Evolutionary conservation across 352 stramenopile genomes (phyloP).

Genomic region (Globisporangium paddicum): DNA sequence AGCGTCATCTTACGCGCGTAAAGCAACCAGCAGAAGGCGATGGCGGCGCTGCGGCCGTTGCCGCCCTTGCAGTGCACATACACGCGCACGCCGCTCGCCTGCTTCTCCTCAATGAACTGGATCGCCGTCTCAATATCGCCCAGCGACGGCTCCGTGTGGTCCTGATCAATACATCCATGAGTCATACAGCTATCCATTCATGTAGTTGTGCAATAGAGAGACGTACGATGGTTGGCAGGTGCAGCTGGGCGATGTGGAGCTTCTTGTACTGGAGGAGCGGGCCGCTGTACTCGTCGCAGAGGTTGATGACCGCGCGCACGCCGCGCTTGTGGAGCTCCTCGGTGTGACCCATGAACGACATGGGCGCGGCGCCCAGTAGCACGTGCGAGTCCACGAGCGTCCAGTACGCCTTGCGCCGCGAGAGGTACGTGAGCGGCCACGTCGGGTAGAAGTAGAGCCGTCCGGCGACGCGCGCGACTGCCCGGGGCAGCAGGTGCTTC

Average conservation of each 20-base stretch:
- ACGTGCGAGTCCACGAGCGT: conserved; percentile 92
- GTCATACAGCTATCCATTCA: too few relatives aligned
- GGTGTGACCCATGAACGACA: conserved; percentile 87
- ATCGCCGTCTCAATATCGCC: conserved; percentile 69
- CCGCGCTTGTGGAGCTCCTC: conserved; percentile 69
- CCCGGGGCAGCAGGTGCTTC: conserved; percentile 79
- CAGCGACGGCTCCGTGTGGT: conserved; percentile 81
- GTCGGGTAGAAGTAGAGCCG: conserved; percentile 91
- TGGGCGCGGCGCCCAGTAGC: conserved; percentile 88
- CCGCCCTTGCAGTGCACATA: conserved; percentile 97
- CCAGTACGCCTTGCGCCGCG: conserved; percentile 86
- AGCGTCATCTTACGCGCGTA: conserved; percentile 64
- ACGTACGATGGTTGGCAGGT: conserved; percentile 88
- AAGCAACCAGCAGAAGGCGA: conserved; percentile 91
- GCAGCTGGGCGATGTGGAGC: conserved; percentile 86
- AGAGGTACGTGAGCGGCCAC: conserved; percentile 89
- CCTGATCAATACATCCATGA: conserved; percentile 20
- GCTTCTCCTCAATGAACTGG: conserved; percentile 88
- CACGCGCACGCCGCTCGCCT: conserved; percentile 80
- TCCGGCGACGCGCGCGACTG: conserved; percentile 72
- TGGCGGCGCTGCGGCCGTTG: conserved; percentile 90
- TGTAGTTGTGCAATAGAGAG: too few relatives aligned
- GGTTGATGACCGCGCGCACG: conserved; percentile 92
- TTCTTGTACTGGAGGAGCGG: conserved; percentile 85
- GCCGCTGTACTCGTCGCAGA: conserved; percentile 95